Evolutionary conservation across 441 rosid genomes (phyloP).

Genomic region (Bocquillonia castaneifolia): DNA sequence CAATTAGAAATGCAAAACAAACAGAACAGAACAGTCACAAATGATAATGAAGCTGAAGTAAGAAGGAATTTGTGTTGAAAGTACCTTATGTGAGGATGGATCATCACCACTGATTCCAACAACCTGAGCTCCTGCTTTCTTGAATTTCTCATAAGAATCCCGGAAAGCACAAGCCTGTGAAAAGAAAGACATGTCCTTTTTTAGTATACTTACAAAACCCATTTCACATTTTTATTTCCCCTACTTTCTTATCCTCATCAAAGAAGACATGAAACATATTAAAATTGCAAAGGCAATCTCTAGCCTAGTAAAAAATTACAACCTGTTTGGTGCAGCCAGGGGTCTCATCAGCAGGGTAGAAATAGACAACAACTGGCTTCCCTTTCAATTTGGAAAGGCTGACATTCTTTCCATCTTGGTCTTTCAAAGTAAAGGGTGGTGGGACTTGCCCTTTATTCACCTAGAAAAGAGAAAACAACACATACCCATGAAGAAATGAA

Average conservation of each 20-base stretch:
- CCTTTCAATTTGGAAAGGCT: constrained; percentile 75
- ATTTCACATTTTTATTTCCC: too few relatives aligned
- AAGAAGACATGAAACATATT: too few relatives aligned
- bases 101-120: constrained; percentile 90
- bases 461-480: constrained; percentile 28
- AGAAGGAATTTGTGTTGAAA: background rate
- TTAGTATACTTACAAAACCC: too few relatives aligned
- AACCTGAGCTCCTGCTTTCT: constrained; percentile 95
- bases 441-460: constrained; percentile 75
- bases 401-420: constrained; percentile 77
- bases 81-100: constrained; percentile 86
- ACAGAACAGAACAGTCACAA: too few relatives aligned
- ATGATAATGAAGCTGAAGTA: background rate
- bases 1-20: background rate
- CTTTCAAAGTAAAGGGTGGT: constrained; percentile 70
- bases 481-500: constrained; percentile 14
- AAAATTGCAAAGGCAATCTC: too few relatives aligned
- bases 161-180: constrained; percentile 93
- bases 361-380: constrained; percentile 84
- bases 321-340: constrained; percentile 99
- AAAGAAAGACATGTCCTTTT: too few relatives aligned
- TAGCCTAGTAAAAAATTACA: background rate
- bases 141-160: constrained; percentile 93
- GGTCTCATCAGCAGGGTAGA: constrained; percentile 93
- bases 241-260: too few relatives aligned